phyloP scores from a whole-genome alignment of 306 rosid genomes.

The Acacia melanoxylon region DNA sequence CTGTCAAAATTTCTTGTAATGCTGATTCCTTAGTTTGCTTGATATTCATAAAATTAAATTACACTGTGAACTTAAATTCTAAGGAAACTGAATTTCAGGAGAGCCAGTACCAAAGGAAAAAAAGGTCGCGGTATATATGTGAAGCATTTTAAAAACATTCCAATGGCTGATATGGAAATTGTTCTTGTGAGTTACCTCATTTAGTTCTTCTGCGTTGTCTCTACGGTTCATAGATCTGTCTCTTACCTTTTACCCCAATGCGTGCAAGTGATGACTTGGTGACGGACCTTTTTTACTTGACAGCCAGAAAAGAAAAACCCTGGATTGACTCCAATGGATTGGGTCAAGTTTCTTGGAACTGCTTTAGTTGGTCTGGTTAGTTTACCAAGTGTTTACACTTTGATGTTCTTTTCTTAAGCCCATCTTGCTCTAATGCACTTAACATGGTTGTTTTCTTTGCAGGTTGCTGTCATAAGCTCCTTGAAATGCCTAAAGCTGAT shows the following conservation, averaged over 20 bases:
- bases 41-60: not conserved
- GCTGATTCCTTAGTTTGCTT: not conserved
- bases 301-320: slow-evolving; percentile 99
- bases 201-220: not conserved
- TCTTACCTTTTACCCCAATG: slow-evolving; percentile 22
- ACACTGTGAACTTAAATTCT: slow-evolving; percentile 10
- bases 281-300: slow-evolving; percentile 32
- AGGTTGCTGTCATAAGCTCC: slow-evolving; percentile 91
- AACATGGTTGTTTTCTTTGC: slow-evolving; percentile 30
- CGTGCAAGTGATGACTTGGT: slow-evolving; percentile 28
- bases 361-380: slow-evolving; percentile 94
- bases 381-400: slow-evolving; percentile 14
- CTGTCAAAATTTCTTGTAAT: not conserved
- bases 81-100: slow-evolving; percentile 51
- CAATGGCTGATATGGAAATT: slow-evolving; percentile 99
- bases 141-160: slow-evolving; percentile 93
- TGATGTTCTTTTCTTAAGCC: slow-evolving; percentile 18
- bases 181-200: slow-evolving; percentile 79
- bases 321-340: slow-evolving; percentile 98
- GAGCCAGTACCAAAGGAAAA: slow-evolving; percentile 53
- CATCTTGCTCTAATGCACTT: slow-evolving; percentile 31
- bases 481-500: slow-evolving; percentile 87
- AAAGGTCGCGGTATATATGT: slow-evolving; percentile 76
- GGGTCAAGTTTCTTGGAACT: slow-evolving; percentile 89
- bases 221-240: not conserved